phyloP scores from a whole-genome alignment of 768 basidiomycete genomes.

The Sarcodon sp. region DNA sequence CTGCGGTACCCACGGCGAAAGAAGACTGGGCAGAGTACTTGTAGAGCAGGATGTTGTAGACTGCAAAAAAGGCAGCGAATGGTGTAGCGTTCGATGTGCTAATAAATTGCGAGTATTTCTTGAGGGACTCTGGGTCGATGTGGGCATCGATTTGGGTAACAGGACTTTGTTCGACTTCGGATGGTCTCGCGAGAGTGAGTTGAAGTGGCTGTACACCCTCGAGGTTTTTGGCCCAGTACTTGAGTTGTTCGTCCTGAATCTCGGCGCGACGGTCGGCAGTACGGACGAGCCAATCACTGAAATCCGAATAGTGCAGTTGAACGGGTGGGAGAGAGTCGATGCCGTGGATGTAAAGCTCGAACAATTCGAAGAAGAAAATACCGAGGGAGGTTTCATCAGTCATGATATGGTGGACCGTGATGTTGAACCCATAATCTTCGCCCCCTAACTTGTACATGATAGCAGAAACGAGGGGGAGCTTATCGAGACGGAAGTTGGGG shows the following conservation, averaged over 20 bases:
- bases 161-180: slow-evolving; percentile 14
- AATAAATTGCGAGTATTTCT: slow-evolving; percentile 11
- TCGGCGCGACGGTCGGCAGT: slow-evolving; percentile 16
- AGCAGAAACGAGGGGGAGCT: slow-evolving; percentile 11
- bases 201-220: slow-evolving; percentile 8
- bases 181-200: slow-evolving; percentile 13
- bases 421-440: slow-evolving; percentile 16
- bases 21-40: slow-evolving; percentile 18
- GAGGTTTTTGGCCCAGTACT: slow-evolving; percentile 12
- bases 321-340: slow-evolving; percentile 13
- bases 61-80: slow-evolving; percentile 19
- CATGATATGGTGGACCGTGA: slow-evolving; percentile 18
- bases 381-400: slow-evolving; percentile 17
- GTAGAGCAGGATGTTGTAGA: slow-evolving; percentile 19
- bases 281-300: slow-evolving; percentile 13
- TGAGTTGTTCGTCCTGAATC: slow-evolving; percentile 12
- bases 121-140: slow-evolving; percentile 6
- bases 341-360: slow-evolving; percentile 15
- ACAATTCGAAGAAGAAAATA: slow-evolving; percentile 18
- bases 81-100: slow-evolving; percentile 9
- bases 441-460: slow-evolving; percentile 14
- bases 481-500: slow-evolving; percentile 15
- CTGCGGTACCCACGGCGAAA: slow-evolving; percentile 17
- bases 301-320: slow-evolving; percentile 9
- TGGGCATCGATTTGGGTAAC: slow-evolving; percentile 14